Percentiles rank a stretch among this genome's conserved stretches.
Evolutionary conservation across 2,329 filamentous ascomycete genomes (phyloP).

Genomic region (Parastagonospora avenae): DNA sequence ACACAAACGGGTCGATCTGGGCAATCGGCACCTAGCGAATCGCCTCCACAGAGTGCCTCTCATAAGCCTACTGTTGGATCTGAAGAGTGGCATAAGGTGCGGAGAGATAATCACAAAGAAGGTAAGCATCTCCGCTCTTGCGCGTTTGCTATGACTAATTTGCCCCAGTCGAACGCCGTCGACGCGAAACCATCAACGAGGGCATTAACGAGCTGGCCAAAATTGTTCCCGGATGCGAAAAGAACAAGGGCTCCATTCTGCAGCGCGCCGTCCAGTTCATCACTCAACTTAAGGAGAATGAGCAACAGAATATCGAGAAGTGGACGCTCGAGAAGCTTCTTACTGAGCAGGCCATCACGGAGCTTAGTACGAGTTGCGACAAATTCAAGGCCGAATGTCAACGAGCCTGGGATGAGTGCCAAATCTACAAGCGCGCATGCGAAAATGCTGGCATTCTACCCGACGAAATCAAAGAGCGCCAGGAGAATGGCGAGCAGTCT

Average conservation of each 20-base stretch:
- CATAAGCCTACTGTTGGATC: slow-evolving; percentile 89
- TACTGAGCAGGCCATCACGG: slow-evolving; percentile 85
- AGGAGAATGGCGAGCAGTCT: slow-evolving; percentile 45
- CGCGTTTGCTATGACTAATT: slow-evolving; percentile 11
- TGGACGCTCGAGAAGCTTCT: slow-evolving; percentile 91
- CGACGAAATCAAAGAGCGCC: slow-evolving; percentile 48
- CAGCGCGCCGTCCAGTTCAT: slow-evolving; percentile 95
- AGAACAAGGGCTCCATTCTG: slow-evolving; percentile 97
- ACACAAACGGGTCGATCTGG: slow-evolving; percentile 54
- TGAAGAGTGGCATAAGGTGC: slow-evolving; percentile 96
- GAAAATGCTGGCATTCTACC: slow-evolving; percentile 48
- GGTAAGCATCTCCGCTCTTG: slow-evolving; percentile 60
- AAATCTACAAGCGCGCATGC: slow-evolving; percentile 70
- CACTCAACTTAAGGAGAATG: slow-evolving; percentile 90
- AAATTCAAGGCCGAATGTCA: slow-evolving; percentile 83
- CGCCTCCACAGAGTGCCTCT: slow-evolving; percentile 37
- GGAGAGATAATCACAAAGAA: slow-evolving; percentile 99
- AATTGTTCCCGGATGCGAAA: slow-evolving; percentile 96
- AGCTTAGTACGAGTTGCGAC: slow-evolving; percentile 85
- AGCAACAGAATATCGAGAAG: slow-evolving; percentile 91
- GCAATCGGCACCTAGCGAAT: slow-evolving; percentile 39
- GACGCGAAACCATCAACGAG: slow-evolving; percentile 97
- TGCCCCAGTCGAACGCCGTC: slow-evolving; percentile 82
- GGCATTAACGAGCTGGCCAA: slow-evolving; percentile 98
- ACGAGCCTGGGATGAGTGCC: slow-evolving; percentile 75